Evolutionary conservation across 1,284 basidiomycete species (phyloP).

Genomic region (Limonomyces culmigenus): DNA sequence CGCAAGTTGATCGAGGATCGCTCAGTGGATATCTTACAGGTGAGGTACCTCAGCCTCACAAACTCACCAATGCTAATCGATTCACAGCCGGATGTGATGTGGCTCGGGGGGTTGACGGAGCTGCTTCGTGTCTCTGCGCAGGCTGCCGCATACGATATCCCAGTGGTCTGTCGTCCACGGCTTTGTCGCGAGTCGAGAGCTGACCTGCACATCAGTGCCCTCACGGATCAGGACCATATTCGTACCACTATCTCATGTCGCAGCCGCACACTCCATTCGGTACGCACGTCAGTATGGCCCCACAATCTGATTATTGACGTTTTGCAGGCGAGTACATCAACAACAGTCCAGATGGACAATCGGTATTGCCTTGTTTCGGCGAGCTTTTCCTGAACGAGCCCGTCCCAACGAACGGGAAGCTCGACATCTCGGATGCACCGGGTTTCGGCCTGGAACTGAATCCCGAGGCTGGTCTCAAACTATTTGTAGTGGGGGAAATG

Average conservation of each 20-base stretch:
- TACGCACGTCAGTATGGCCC: conserved; percentile 8
- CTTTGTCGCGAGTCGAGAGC: too few species aligned
- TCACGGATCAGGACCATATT: conserved; percentile 26
- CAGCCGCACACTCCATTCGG: conserved; percentile 19
- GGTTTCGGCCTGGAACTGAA: conserved; percentile 31
- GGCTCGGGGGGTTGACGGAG: conserved; percentile 31
- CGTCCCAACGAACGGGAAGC: conserved; percentile 23
- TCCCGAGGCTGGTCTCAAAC: conserved; percentile 15
- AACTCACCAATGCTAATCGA: not conserved
- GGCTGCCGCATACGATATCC: conserved; percentile 26
- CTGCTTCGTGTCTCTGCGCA: conserved; percentile 28
- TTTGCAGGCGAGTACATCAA: conserved; percentile 26
- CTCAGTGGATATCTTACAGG: conserved; percentile 24
- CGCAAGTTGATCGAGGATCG: conserved; percentile 31
- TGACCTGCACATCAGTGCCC: too few species aligned
- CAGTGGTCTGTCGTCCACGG: too few species aligned
- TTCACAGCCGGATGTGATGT: conserved; percentile 23
- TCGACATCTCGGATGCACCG: conserved; percentile 23
- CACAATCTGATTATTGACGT: too few species aligned
- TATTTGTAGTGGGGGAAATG: not conserved
- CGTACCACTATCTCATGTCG: conserved; percentile 19
- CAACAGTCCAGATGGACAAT: conserved; percentile 31
- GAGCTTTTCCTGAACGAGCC: conserved; percentile 32
- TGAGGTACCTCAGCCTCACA: not conserved
- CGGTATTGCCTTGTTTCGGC: conserved; percentile 28